Conservation (phyloP, 805 yeast genomes). For the Yarrowia sp. region DNA sequence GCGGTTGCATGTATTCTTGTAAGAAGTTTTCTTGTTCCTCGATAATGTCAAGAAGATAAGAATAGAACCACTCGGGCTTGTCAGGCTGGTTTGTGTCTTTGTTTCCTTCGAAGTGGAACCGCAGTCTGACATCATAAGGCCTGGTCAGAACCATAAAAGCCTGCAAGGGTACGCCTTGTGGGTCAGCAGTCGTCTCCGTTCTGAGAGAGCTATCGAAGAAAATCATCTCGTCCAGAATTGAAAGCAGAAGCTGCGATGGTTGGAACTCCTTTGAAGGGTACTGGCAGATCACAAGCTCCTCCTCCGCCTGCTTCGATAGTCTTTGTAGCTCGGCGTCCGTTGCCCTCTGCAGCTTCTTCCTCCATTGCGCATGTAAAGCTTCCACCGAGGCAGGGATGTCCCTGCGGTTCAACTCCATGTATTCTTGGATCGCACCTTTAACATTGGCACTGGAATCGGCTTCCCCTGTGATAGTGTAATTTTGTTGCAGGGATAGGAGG, state of each 20-base stretch:
- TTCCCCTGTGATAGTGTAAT: background rate
- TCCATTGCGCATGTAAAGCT: background rate
- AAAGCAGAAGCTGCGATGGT: background rate
- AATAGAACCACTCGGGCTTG: slow-evolving; percentile 70
- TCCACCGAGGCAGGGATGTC: background rate
- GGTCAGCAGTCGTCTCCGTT: background rate
- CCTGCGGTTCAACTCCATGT: background rate
- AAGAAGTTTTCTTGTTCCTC: slow-evolving; percentile 38
- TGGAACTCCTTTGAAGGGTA: slow-evolving; percentile 11
- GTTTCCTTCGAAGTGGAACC: slow-evolving; percentile 56
- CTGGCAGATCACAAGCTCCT: background rate
- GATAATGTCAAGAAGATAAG: slow-evolving; percentile 41
- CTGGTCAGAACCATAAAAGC: slow-evolving; percentile 46
- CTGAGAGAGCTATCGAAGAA: background rate
- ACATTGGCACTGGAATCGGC: background rate
- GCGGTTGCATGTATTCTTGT: slow-evolving; percentile 30
- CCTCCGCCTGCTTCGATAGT: background rate
- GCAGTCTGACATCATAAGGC: slow-evolving; percentile 50
- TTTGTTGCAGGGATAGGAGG: background rate
- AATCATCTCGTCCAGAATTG: background rate
- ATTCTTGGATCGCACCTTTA: background rate
- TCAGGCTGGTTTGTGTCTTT: slow-evolving; percentile 60
- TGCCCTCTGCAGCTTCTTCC: background rate
- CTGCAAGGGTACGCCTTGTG: slow-evolving; percentile 3
- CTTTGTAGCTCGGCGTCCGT: background rate